Evolutionary conservation across 768 basidiomycete genomes (phyloP).

Genomic region (Phylloporus sp.): DNA sequence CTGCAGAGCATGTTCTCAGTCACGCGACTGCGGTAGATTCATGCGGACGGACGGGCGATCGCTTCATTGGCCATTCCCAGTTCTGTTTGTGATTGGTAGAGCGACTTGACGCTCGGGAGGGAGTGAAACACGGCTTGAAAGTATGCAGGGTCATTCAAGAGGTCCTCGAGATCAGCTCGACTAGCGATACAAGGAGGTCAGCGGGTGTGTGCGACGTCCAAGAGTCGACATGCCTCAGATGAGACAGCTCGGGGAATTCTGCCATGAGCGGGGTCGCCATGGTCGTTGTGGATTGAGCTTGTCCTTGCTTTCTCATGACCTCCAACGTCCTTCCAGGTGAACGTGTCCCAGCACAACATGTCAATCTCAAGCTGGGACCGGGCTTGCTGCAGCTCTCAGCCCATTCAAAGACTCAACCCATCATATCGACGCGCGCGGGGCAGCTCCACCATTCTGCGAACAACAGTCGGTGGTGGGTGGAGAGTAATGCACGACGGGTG

Average conservation of each 20-base stretch:
- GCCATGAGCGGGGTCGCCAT: conserved; percentile 43
- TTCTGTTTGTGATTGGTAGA: conserved; percentile 74
- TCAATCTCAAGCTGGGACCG: conserved; percentile 83
- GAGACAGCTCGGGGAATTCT: conserved; percentile 72
- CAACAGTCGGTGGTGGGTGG: conserved; percentile 83
- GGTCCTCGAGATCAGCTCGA: conserved; percentile 86
- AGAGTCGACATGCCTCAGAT: conserved; percentile 56
- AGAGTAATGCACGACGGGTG: conserved; percentile 81
- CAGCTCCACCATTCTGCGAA: conserved; percentile 66
- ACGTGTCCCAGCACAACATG: conserved; percentile 64
- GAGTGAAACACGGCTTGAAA: conserved; percentile 88
- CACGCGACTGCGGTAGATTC: neutral
- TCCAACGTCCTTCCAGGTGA: conserved; percentile 79
- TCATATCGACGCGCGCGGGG: conserved; percentile 67
- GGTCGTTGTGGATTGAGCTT: conserved; percentile 2
- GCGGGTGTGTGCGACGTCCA: neutral
- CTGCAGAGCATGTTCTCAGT: conserved; percentile 37
- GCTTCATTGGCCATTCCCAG: conserved; percentile 82
- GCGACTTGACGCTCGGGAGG: conserved; percentile 63
- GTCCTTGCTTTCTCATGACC: conserved; percentile 35
- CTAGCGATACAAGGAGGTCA: conserved; percentile 37
- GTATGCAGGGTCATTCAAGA: conserved; percentile 75
- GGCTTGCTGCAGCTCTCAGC: conserved; percentile 57
- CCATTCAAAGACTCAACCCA: conserved; percentile 20
- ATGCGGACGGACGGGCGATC: conserved; percentile 66